phyloP scores from a whole-genome alignment of 257 asterid species.

The Petunia axillaris region DNA sequence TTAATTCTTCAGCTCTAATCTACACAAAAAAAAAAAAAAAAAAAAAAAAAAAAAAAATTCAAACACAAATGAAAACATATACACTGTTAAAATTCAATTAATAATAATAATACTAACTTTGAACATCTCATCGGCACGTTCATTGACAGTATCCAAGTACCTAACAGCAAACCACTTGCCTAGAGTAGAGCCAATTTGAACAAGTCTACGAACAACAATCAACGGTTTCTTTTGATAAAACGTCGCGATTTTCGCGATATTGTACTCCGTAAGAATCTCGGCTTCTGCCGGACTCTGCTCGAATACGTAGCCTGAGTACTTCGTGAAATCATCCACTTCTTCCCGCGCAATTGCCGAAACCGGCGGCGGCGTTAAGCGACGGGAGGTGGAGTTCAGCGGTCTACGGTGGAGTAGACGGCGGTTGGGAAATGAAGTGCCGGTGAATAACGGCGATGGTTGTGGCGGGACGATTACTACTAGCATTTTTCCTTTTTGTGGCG shows the following conservation, averaged over 20 bases:
- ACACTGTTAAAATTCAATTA: background rate
- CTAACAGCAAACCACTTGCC: slow-evolving; percentile 96
- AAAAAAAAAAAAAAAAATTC: slow-evolving; percentile 27
- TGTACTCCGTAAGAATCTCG: slow-evolving; percentile 70
- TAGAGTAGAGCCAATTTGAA: slow-evolving; percentile 73
- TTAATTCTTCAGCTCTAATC: slow-evolving; percentile 92
- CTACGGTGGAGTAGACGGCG: slow-evolving; percentile 26
- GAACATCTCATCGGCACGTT: slow-evolving; percentile 79
- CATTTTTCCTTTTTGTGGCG: slow-evolving; percentile 27
- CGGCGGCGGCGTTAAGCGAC: slow-evolving; percentile 36
- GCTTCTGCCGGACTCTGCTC: slow-evolving; percentile 73
- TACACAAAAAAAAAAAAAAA: slow-evolving; percentile 38
- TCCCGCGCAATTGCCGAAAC: slow-evolving; percentile 43
- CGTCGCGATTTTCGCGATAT: slow-evolving; percentile 52
- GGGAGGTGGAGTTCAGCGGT: slow-evolving; percentile 24
- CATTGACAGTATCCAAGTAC: slow-evolving; percentile 63
- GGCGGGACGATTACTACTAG: slow-evolving; percentile 26
- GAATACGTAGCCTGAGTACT: slow-evolving; percentile 83
- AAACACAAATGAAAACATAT: slow-evolving; percentile 1
- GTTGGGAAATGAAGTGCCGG: slow-evolving; percentile 25
- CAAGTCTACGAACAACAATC: slow-evolving; percentile 70
- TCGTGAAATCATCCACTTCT: slow-evolving; percentile 75
- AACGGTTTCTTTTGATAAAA: slow-evolving; percentile 79
- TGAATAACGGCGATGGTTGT: slow-evolving; percentile 29
- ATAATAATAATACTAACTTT: slow-evolving; percentile 44